Percentiles rank a stretch among this genome's conserved stretches.
Evolutionary conservation across 2,329 filamentous ascomycete genomes (phyloP).

Genomic region (Trichoderma aggressivum): DNA sequence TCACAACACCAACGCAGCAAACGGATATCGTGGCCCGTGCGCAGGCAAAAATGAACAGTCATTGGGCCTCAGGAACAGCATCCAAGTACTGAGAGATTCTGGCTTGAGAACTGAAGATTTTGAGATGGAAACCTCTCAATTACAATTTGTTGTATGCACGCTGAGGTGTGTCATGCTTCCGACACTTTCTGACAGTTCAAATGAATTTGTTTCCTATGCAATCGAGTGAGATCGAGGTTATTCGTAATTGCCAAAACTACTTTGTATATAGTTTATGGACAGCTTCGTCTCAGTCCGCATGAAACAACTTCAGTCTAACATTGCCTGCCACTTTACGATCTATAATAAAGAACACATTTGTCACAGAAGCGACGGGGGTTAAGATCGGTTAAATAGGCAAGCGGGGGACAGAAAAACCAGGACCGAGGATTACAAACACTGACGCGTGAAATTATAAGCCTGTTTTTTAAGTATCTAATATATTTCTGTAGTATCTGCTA

Average conservation of each 20-base stretch:
- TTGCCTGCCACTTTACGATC: background rate
- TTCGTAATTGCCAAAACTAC: background rate
- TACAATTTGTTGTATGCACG: background rate
- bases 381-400: background rate
- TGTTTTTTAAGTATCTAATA: too few species aligned
- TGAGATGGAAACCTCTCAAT: background rate
- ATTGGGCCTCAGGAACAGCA: accelerated
- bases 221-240: too few species aligned
- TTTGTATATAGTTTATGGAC: background rate
- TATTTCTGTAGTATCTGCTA: too few species aligned
- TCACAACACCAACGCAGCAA: background rate
- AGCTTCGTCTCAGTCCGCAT: background rate
- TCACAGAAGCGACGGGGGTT: background rate
- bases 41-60: background rate
- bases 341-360: background rate
- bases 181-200: background rate
- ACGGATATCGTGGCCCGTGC: background rate
- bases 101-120: background rate
- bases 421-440: too few species aligned
- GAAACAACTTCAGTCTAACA: background rate
- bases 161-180: background rate
- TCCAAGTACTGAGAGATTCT: background rate
- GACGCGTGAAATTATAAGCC: too few species aligned
- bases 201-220: background rate
- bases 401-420: too few species aligned